Percentiles rank a stretch among this genome's conserved stretches.
Evolutionary conservation across 2,329 filamentous ascomycete genomes (phyloP).

Genomic region (Cytospora chrysosperma): DNA sequence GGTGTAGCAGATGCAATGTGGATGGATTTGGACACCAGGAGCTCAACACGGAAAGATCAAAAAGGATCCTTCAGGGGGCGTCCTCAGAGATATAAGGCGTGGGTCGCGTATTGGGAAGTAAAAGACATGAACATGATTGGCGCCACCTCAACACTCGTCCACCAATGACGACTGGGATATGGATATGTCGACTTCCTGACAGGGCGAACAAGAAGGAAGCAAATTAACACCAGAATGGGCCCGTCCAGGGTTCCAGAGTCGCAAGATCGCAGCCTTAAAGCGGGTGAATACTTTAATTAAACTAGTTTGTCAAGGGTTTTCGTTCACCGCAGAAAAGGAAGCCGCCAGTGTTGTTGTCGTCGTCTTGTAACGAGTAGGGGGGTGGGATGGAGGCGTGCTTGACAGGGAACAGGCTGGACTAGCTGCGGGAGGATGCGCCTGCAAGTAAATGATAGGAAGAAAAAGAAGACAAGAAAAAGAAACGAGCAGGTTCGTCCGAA

Average conservation of each 20-base stretch:
- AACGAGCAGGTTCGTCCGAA: constrained; percentile 24
- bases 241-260: constrained; percentile 25
- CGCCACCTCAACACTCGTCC: constrained; percentile 25
- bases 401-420: constrained; percentile 36
- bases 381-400: constrained; percentile 28
- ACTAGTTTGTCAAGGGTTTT: constrained; percentile 37
- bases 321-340: constrained; percentile 34
- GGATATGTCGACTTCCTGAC: constrained; percentile 20
- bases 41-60: constrained; percentile 19
- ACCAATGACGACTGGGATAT: constrained; percentile 12
- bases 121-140: constrained; percentile 48
- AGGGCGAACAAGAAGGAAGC: constrained; percentile 32
- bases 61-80: constrained; percentile 19
- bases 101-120: constrained; percentile 38
- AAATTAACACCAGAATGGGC: constrained; percentile 24
- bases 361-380: constrained; percentile 36
- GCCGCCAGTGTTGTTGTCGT: constrained; percentile 41
- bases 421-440: constrained; percentile 39
- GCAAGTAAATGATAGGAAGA: constrained; percentile 29
- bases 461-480: constrained; percentile 15
- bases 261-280: constrained; percentile 22
- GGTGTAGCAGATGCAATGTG: constrained; percentile 7
- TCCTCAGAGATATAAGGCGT: constrained; percentile 35
- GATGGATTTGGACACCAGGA: constrained; percentile 7
- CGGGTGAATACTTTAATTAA: constrained; percentile 40